Evolutionary conservation across 2,329 filamentous ascomycete genomes (phyloP), one percentile per base, ranked within the genome.

Genomic region (Rugonectria rugulosa): DNA sequence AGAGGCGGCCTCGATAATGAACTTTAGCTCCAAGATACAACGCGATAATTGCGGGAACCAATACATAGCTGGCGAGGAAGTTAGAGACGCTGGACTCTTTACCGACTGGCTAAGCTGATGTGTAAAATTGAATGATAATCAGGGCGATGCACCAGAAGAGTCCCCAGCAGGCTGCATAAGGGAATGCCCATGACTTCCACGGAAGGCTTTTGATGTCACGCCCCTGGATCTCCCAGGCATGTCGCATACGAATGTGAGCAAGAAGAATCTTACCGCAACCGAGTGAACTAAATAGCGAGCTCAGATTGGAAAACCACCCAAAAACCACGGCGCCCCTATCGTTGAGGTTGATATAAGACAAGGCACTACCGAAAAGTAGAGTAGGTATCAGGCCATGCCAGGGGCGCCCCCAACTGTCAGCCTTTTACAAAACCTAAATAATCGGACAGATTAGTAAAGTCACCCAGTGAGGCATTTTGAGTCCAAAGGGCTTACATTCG

Each of bases 11-110:
- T 2, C 74, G 60, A 46, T 75, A 78, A 51, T 74, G 77, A 9
- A 73, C 31, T 44, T 73, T 73, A 1, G 75, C 74, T 1, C 73
- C 73, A 4, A 77, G 42, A 51, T 74, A 81, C 10, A 79, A 56
- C 2, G 76, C 64, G 2, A 81, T 10, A 31, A 79, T 73, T 1
- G 75, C 69, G 1, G 77, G 67, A 12, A 79, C 72, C 1, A 74
- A 77, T 15, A 80, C 68, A 50, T 78, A 81, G 50, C 73, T 80
- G 1, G 77, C 72, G 59, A 81, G 81, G 72, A 81, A 81, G 42
- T 61, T 69, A 56, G 72, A 64, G 0, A 75, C 78, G 8, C 62
- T 70, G 2, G 71, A 59, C 2, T 55, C 41, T 0, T 64, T 68
- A 1, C 61, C 67, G 3, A 81, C 67, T 0, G 79, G 79, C 72